Conservation (phyloP, 352 stramenopile genomes). For the Thraustochytrium striatum region DNA sequence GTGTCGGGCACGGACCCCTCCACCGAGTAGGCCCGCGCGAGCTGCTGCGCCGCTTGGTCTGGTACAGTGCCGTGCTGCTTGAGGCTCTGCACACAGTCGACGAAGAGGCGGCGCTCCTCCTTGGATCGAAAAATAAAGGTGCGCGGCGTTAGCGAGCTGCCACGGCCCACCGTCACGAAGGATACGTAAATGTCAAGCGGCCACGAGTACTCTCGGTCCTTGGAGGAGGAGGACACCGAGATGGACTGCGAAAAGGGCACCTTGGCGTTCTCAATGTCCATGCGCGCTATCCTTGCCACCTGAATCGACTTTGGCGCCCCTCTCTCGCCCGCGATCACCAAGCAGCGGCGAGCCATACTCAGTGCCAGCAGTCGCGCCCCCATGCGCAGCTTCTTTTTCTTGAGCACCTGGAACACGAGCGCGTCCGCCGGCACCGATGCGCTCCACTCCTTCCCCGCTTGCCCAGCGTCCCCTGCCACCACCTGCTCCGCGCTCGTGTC, state of each 20-base stretch:
- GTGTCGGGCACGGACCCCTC: no score
- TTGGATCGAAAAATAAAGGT: constrained; percentile 16
- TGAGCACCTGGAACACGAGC: constrained; percentile 17
- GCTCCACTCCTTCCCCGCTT: neutral
- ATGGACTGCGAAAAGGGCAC: neutral
- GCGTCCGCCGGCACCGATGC: neutral
- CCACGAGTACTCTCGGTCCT: neutral
- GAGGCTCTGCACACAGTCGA: neutral
- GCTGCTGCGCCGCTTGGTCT: neutral
- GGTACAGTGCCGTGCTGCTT: neutral
- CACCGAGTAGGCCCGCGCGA: no score
- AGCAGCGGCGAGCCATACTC: neutral
- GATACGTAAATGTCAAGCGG: constrained; percentile 7
- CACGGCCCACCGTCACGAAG: neutral
- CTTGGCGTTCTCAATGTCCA: constrained; percentile 24
- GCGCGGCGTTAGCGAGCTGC: neutral
- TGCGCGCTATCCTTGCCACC: neutral
- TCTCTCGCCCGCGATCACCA: neutral
- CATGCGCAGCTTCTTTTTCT: constrained; percentile 27
- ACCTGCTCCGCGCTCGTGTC: neutral
- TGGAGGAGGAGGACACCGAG: neutral
- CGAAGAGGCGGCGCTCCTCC: constrained; percentile 4
- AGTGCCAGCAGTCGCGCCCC: constrained; percentile 16
- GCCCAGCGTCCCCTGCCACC: neutral
- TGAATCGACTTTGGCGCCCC: neutral